A percentile compares a stretch with the other conserved stretches of the same genome.
Evolutionary conservation across 352 stramenopile genomes (phyloP).

Genomic region (Phytopythium mirpurense): DNA sequence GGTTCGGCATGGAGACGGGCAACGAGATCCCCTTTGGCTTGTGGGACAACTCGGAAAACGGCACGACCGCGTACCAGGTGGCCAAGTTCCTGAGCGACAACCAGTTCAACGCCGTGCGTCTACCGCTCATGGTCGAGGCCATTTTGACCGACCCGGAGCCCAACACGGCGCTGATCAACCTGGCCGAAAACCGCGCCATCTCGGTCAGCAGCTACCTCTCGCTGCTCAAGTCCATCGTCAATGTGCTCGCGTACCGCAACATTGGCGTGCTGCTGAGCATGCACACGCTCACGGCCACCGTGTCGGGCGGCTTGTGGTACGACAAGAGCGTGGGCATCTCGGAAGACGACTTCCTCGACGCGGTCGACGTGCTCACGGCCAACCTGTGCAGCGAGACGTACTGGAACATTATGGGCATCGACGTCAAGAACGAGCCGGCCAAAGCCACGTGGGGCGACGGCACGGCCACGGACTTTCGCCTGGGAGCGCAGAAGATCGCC

Average conservation of each 20-base stretch:
- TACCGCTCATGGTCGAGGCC: conserved; percentile 58
- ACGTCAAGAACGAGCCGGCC: conserved; percentile 58
- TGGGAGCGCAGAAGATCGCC: conserved; percentile 40
- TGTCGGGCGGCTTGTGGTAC: conserved; percentile 46
- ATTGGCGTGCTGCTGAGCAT: conserved; percentile 57
- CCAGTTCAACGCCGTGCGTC: conserved; percentile 73
- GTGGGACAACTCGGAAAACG: conserved; percentile 66
- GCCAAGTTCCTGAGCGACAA: conserved; percentile 61
- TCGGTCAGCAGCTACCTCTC: conserved; percentile 46
- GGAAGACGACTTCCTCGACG: conserved; percentile 35
- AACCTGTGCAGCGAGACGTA: conserved; percentile 46
- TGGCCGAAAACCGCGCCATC: conserved; percentile 53
- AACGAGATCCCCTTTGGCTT: conserved; percentile 60
- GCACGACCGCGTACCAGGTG: conserved; percentile 71
- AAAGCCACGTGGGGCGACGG: conserved; percentile 44
- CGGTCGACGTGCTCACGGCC: conserved; percentile 40
- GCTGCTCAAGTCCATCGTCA: conserved; percentile 43
- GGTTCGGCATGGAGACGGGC: conserved; percentile 70
- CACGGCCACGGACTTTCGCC: conserved; percentile 35
- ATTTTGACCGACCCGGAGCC: conserved; percentile 60
- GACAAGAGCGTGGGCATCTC: conserved; percentile 24
- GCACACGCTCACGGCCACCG: conserved; percentile 44
- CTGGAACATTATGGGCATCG: conserved; percentile 58
- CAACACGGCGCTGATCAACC: conserved; percentile 38
- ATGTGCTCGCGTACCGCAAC: conserved; percentile 47